These are phyloP conservation scores for Calonectria pseudoreteaudii DNA, from an alignment of 2,329 filamentous ascomycete genomes.

Conservation along the genomic window DNA sequence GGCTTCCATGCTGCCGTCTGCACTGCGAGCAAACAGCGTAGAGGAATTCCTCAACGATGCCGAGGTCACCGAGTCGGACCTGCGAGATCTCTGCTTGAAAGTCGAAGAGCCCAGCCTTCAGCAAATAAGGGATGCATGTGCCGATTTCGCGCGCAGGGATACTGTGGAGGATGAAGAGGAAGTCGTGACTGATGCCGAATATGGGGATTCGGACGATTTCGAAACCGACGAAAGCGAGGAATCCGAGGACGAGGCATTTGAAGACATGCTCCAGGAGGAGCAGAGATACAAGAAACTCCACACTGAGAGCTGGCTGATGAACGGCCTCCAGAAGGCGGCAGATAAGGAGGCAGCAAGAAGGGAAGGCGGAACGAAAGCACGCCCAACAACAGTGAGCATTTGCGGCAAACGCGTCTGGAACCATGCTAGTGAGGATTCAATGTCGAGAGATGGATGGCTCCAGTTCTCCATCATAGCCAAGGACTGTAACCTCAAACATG, in stretches of 20 bases:
- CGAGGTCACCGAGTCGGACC: conserved; percentile 39
- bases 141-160: conserved; percentile 43
- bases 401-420: conserved; percentile 46
- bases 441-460: conserved; percentile 47
- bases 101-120: conserved; percentile 42
- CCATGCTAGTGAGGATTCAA: conserved; percentile 44
- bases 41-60: conserved; percentile 42
- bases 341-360: background rate
- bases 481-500: conserved; percentile 43
- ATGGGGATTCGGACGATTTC: background rate
- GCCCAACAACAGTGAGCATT: conserved; percentile 38
- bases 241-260: background rate
- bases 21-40: conserved; percentile 38
- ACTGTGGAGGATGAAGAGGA: conserved; percentile 28
- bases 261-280: background rate
- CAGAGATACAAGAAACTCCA: conserved; percentile 36
- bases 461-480: conserved; percentile 47
- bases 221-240: conserved; percentile 35
- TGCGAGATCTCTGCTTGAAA: conserved; percentile 45
- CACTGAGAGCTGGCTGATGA: conserved; percentile 35
- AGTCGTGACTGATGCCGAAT: background rate
- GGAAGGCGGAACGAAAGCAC: conserved; percentile 4
- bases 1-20: conserved; percentile 42
- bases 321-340: conserved; percentile 20
- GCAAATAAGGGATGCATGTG: conserved; percentile 45